A percentile compares a stretch with the other conserved stretches of the same genome.
Conservation (phyloP, 306 rosid genomes). For the Vicia faba region DNA sequence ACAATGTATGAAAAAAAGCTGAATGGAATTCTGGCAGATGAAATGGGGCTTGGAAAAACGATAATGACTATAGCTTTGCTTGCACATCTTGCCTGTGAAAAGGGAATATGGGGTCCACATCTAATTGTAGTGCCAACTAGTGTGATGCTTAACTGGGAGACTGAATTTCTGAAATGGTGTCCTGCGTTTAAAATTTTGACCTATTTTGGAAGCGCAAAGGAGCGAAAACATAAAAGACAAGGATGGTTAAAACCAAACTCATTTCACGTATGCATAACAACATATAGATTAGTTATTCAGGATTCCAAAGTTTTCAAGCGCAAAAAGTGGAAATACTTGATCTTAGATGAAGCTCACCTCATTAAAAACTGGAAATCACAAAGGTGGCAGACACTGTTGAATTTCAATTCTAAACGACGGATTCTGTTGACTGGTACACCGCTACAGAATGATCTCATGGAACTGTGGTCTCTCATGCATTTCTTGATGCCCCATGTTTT, state of each 20-base stretch:
- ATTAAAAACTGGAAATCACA: slow-evolving; percentile 99
- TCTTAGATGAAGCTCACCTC: slow-evolving; percentile 97
- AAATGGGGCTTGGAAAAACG: slow-evolving; percentile 98
- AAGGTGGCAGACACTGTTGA: slow-evolving; percentile 97
- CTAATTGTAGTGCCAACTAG: slow-evolving; percentile 98
- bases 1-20: slow-evolving; percentile 95
- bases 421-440: slow-evolving; percentile 96
- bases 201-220: slow-evolving; percentile 96
- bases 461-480: slow-evolving; percentile 99
- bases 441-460: slow-evolving; percentile 98
- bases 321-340: slow-evolving; percentile 98
- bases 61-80: slow-evolving; percentile 97
- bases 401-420: slow-evolving; percentile 93
- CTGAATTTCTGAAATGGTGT: slow-evolving; percentile 98
- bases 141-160: slow-evolving; percentile 99
- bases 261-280: slow-evolving; percentile 95
- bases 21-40: slow-evolving; percentile 97
- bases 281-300: slow-evolving; percentile 94
- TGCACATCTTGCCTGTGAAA: slow-evolving; percentile 97
- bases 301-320: slow-evolving; percentile 99
- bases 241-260: slow-evolving; percentile 96
- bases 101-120: slow-evolving; percentile 99
- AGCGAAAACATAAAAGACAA: slow-evolving; percentile 87
- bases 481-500: slow-evolving; percentile 99
- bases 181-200: slow-evolving; percentile 96